Conservation (phyloP, 2,329 filamentous ascomycete genomes). For the Exophiala mesophila region DNA sequence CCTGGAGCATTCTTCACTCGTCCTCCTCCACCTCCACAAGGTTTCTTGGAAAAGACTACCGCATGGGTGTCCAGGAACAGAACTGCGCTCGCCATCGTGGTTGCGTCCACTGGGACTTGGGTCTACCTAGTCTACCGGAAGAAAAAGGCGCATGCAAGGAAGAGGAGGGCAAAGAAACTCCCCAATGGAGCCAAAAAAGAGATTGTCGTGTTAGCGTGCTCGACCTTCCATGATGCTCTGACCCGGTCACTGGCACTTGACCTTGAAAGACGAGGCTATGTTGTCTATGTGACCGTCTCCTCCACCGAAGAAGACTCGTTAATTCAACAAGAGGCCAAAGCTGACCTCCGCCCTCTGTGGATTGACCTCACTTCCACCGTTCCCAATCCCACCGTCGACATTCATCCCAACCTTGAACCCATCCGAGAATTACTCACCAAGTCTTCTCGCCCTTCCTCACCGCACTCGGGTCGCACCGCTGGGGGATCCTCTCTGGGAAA, state of each 20-base stretch:
- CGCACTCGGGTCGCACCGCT: conserved; percentile 8
- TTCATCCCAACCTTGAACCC: conserved; percentile 27
- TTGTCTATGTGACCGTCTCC: conserved; percentile 85
- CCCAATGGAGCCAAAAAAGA: conserved; percentile 80
- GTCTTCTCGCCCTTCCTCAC: conserved; percentile 15
- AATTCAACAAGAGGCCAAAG: conserved; percentile 66
- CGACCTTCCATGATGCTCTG: conserved; percentile 69
- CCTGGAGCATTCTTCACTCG: conserved; percentile 21
- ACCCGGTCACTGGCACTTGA: conserved; percentile 79
- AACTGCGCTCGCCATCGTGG: conserved; percentile 64
- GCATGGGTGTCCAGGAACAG: conserved; percentile 71
- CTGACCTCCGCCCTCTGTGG: conserved; percentile 75
- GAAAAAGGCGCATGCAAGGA: conserved; percentile 55
- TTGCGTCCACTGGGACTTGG: conserved; percentile 66
- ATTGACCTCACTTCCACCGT: conserved; percentile 71
- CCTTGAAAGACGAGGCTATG: conserved; percentile 83
- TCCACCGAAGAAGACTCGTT: conserved; percentile 78
- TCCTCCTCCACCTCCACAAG: conserved; percentile 39
- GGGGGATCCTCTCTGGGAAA: conserved; percentile 20
- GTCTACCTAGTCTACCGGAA: conserved; percentile 55
- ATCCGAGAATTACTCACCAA: conserved; percentile 25
- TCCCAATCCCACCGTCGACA: conserved; percentile 22
- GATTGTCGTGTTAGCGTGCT: conserved; percentile 84
- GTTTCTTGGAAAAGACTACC: conserved; percentile 53
- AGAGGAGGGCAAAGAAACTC: conserved; percentile 71